phyloP scores from a whole-genome alignment of 257 asterid species.

The Solanum rostratum region DNA sequence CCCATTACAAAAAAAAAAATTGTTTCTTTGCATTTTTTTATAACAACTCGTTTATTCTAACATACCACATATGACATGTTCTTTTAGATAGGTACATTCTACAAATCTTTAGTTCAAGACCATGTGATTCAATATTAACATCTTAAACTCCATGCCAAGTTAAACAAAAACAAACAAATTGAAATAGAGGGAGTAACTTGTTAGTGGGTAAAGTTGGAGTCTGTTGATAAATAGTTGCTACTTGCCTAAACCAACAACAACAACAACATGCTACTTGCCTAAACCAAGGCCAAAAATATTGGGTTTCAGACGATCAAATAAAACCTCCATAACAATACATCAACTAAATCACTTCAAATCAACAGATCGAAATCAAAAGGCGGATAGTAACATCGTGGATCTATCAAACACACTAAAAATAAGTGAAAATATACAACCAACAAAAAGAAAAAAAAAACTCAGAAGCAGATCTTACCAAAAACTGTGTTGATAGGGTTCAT shows the following conservation, averaged over 20 bases:
- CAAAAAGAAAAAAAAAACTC: too few relatives aligned
- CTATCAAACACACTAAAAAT: not conserved
- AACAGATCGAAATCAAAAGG: not conserved
- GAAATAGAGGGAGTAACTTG: not conserved
- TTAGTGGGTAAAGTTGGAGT: not conserved
- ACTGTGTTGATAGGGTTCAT: slow-evolving; percentile 83
- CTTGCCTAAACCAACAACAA: not conserved
- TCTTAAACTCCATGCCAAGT: not conserved
- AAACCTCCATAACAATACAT: not conserved
- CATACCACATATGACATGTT: too few relatives aligned
- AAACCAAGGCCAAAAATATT: not conserved
- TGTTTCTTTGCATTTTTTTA: too few relatives aligned
- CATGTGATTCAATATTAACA: not conserved
- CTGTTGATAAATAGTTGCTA: not conserved
- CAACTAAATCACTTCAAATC: not conserved
- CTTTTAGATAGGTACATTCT: too few relatives aligned
- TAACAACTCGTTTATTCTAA: too few relatives aligned
- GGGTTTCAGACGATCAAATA: not conserved
- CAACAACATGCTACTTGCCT: not conserved
- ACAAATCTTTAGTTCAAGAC: not conserved
- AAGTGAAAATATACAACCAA: not conserved
- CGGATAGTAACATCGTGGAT: not conserved
- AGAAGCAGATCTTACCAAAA: slow-evolving; percentile 34
- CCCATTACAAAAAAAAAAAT: too few relatives aligned
- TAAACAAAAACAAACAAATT: not conserved